A percentile compares a stretch with the other conserved stretches of the same genome.
Conservation (phyloP, 768 basidiomycete species). For the Trametes sanguinea region DNA sequence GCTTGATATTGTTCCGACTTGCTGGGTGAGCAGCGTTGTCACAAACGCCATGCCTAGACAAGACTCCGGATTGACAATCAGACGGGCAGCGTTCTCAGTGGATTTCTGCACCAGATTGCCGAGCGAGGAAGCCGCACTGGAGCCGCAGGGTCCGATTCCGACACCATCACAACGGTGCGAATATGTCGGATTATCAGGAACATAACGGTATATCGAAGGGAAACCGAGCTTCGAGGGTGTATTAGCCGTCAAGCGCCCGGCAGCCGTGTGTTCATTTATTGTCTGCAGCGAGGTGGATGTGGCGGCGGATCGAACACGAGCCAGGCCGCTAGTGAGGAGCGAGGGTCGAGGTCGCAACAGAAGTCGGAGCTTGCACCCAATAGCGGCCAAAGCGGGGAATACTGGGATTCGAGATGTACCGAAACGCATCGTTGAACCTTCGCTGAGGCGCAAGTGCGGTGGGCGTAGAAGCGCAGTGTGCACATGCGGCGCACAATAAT, state of each 20-base stretch:
- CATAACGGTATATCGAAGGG: neutral
- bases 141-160: constrained; percentile 5
- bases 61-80: constrained; percentile 4
- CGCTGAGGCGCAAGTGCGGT: neutral
- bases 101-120: constrained; percentile 18
- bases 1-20: neutral
- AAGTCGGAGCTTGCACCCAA: constrained; percentile 7
- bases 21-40: neutral
- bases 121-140: constrained; percentile 15
- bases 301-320: neutral
- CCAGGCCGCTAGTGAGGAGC: neutral
- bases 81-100: constrained; percentile 6
- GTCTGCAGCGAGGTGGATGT: neutral
- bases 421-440: constrained; percentile 14
- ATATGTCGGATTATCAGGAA: neutral
- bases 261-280: no score
- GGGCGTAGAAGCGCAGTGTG: neutral
- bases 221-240: neutral
- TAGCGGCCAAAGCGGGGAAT: constrained; percentile 1
- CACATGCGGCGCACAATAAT: neutral
- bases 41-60: neutral
- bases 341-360: no score
- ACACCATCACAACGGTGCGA: neutral
- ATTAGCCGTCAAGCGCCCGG: no score
- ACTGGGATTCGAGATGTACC: constrained; percentile 1